Evolutionary conservation across 371 early-diverging fungal genomes (phyloP).

Genomic region (Circinella minor): DNA sequence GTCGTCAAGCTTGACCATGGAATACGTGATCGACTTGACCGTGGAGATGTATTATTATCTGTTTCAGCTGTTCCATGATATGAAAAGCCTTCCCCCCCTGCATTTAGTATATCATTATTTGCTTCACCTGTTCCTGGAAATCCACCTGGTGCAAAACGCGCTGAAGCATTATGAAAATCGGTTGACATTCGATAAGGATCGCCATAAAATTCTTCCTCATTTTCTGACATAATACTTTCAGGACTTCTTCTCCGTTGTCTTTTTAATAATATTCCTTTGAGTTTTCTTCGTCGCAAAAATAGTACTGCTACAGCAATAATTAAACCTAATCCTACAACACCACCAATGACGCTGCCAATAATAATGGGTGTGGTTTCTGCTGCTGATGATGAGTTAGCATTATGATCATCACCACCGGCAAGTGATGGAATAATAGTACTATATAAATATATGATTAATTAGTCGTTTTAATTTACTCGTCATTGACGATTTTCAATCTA

Average conservation of each 20-base stretch:
- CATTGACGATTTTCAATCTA: too few relatives aligned
- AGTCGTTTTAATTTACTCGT: too few relatives aligned
- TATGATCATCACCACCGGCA: background rate
- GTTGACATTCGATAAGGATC: background rate
- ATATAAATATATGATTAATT: background rate
- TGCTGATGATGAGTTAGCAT: background rate
- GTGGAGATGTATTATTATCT: too few relatives aligned
- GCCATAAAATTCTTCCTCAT: background rate
- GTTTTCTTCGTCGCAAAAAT: background rate
- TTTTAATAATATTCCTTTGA: background rate
- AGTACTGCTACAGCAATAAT: background rate
- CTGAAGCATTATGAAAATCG: background rate
- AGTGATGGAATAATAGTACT: background rate
- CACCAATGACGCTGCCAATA: conserved; percentile 1
- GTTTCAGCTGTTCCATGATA: background rate
- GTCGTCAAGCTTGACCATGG: too few relatives aligned
- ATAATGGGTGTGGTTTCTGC: background rate
- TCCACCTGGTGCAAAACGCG: background rate
- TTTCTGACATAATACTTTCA: too few relatives aligned
- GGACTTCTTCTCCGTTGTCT: background rate
- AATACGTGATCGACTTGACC: too few relatives aligned
- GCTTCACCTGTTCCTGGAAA: background rate
- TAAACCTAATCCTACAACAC: background rate
- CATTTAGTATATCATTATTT: background rate
- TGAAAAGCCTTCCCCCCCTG: background rate